phyloP scores from a whole-genome alignment of 2,329 filamentous ascomycete genomes.

The Colletotrichum spinosum region DNA sequence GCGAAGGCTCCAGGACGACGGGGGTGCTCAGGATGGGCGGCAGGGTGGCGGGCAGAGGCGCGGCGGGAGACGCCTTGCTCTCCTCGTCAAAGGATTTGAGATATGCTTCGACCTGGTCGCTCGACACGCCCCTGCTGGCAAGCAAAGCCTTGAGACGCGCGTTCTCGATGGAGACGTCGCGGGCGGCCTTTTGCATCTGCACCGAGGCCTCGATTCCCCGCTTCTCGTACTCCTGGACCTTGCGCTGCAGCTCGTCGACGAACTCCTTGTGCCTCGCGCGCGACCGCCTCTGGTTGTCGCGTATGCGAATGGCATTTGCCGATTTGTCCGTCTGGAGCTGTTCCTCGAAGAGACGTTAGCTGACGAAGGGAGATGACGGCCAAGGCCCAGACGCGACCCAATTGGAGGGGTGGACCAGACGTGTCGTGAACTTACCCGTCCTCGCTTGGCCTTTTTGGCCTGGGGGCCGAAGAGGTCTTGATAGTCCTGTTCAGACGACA shows the following conservation, averaged over 20 bases:
- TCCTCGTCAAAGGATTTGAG: conserved; percentile 50
- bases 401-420: background rate
- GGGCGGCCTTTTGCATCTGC: conserved; percentile 66
- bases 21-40: conserved; percentile 25
- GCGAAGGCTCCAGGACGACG: conserved; percentile 21
- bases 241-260: conserved; percentile 59
- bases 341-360: conserved; percentile 30
- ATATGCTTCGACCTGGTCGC: conserved; percentile 54
- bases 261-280: conserved; percentile 64
- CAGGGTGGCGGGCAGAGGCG: conserved; percentile 7
- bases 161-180: conserved; percentile 62
- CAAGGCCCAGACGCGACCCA: too few relatives aligned
- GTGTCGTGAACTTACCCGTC: conserved; percentile 30
- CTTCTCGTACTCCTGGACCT: conserved; percentile 60
- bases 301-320: conserved; percentile 49
- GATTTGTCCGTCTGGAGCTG: conserved; percentile 37
- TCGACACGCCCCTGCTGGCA: conserved; percentile 50
- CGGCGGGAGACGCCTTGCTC: conserved; percentile 40
- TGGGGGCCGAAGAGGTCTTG: conserved; percentile 36
- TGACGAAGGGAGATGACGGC: background rate
- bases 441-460: conserved; percentile 37
- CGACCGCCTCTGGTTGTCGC: conserved; percentile 66
- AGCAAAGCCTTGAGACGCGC: conserved; percentile 57
- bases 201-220: conserved; percentile 60
- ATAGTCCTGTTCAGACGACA: conserved; percentile 37